Base-by-base conservation (phyloP, 805 yeast species). In the Kuraishia floccosa region DNA sequence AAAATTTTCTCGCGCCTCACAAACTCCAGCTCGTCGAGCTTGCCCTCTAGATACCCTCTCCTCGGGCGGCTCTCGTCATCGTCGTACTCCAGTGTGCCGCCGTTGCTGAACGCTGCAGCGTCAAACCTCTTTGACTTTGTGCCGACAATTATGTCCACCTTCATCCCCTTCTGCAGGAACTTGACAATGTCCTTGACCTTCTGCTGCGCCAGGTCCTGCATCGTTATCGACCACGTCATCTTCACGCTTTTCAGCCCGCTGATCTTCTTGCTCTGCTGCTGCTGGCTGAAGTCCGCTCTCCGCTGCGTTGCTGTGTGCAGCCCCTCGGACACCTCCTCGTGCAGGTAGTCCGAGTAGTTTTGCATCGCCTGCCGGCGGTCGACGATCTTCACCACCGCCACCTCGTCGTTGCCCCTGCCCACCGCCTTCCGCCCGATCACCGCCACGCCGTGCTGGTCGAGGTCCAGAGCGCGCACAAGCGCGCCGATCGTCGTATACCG, bases 201-300 rank as follows among this genome's bases (percentile, higher is more conserved):
- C 36, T 74, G 81, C 24, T 64, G 61, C 17, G 43, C 46, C 34
- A 74, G 50, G 47, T 74, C 81, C 25, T 64, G 61, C 21, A 53
- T 47, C n/a, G 65, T 63, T 14, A 73, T 73, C 28, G 65, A 63
- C 80, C 80, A 74, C 8, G 73, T 61, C 3, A 74, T 46, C 26
- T 63, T 63, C 21, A 74, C 50, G 20, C 61, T 50, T 39, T 73
- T 73, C n/a, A 59, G 37, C 20, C 60, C 58, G 0, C 40, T 35
- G 11, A 52, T 58, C 22, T 23, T 23, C 15, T 17, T 33, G 17
- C 17, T 29, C n/a, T n/a, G n/a, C n/a, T n/a, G n/a, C n/a, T n/a
- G n/a, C n/a, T n/a, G n/a, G n/a, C n/a, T n/a, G n/a, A n/a, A n/a
- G 9, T 14, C 14, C 13, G 4, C 34, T 27, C 9, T 31, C 38